Evolutionary conservation across 2,329 filamentous ascomycete species (phyloP).

Genomic region (Aspergillus cejpii): DNA sequence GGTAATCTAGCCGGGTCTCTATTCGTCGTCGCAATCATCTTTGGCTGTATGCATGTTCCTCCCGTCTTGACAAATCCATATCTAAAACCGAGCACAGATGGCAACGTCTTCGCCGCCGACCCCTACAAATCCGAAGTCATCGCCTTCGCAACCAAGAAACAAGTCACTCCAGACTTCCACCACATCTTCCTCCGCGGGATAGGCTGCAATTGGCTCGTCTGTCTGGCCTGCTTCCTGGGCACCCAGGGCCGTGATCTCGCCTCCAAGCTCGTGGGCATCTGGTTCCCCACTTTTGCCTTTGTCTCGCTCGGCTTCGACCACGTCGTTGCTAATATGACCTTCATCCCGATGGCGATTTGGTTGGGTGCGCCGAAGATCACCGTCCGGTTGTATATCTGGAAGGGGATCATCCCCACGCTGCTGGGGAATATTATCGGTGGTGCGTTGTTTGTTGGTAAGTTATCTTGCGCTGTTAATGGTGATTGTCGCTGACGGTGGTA

Average conservation of each 20-base stretch:
- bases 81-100: slow-evolving; percentile 29
- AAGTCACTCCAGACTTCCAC: slow-evolving; percentile 45
- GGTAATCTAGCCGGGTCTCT: slow-evolving; percentile 47
- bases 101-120: slow-evolving; percentile 41
- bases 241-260: slow-evolving; percentile 47
- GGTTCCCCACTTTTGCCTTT: slow-evolving; percentile 53
- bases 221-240: slow-evolving; percentile 44
- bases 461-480: neutral
- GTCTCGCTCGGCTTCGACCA: slow-evolving; percentile 51
- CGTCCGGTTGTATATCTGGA: slow-evolving; percentile 52
- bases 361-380: slow-evolving; percentile 41
- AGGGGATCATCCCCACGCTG: slow-evolving; percentile 49
- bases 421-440: slow-evolving; percentile 52
- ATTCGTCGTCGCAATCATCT: slow-evolving; percentile 45
- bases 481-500: neutral
- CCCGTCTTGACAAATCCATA: neutral
- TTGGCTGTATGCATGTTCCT: slow-evolving; percentile 37
- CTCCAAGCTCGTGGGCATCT: slow-evolving; percentile 51
- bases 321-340: slow-evolving; percentile 54
- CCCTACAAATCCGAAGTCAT: slow-evolving; percentile 43
- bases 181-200: slow-evolving; percentile 51
- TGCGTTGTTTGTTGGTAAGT: slow-evolving; percentile 45
- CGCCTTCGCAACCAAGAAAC: slow-evolving; percentile 45
- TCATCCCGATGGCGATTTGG: slow-evolving; percentile 49
- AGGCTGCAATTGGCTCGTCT: slow-evolving; percentile 54